Percentiles rank a stretch among this genome's conserved stretches.
These are phyloP conservation scores for Vigna unguiculata DNA, from an alignment of 306 rosid genomes.

Conservation along the genomic window DNA sequence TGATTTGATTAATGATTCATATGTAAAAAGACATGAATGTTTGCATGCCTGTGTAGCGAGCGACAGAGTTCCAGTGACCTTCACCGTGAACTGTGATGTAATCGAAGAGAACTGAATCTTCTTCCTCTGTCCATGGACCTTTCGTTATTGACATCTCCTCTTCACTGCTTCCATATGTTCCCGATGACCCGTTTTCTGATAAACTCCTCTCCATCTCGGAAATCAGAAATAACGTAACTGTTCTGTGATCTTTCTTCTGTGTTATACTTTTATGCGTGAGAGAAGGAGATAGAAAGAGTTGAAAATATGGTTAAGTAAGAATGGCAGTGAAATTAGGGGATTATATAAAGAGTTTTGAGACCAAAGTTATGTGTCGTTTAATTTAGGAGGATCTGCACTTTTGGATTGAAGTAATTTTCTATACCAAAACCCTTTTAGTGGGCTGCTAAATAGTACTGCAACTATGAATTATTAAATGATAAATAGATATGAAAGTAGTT, in stretches of 20 bases:
- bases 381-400: constrained; percentile 38
- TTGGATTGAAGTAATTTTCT: neutral
- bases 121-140: constrained; percentile 76
- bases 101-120: constrained; percentile 55
- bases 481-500: neutral
- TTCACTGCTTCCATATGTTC: constrained; percentile 24
- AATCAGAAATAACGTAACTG: neutral
- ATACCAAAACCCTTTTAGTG: neutral
- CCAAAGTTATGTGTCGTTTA: neutral
- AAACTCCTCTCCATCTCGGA: constrained; percentile 20
- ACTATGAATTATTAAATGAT: neutral
- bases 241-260: neutral
- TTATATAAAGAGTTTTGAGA: constrained; percentile 23
- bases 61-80: constrained; percentile 66
- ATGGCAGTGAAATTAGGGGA: neutral
- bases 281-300: neutral
- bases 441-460: constrained; percentile 15
- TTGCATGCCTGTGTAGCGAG: constrained; percentile 53
- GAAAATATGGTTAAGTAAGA: neutral
- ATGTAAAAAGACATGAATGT: neutral
- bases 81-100: constrained; percentile 56
- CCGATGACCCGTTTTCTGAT: constrained; percentile 3
- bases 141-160: constrained; percentile 48
- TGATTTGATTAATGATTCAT: no score
- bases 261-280: neutral